These are phyloP conservation scores for Tephrocybe sp. DNA, from an alignment of 768 basidiomycete genomes.

Conservation along the genomic window DNA sequence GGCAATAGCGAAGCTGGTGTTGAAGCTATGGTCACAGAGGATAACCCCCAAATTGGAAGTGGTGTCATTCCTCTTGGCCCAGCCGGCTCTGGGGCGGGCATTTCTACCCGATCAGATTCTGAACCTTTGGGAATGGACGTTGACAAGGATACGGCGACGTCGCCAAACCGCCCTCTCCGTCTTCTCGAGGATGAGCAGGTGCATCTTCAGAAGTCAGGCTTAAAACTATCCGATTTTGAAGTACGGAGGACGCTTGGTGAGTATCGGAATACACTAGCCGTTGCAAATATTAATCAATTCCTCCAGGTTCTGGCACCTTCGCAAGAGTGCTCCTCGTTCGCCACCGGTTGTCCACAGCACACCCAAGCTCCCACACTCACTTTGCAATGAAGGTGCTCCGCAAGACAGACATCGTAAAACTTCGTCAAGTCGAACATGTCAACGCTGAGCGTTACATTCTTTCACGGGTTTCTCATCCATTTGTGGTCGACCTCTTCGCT, in stretches of 20 bases:
- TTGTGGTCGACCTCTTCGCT: constrained; percentile 94
- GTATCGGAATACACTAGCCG: constrained; percentile 19
- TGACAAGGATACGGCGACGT: constrained; percentile 17
- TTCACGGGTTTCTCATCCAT: constrained; percentile 88
- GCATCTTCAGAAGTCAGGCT: constrained; percentile 57
- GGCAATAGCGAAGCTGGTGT: constrained; percentile 42
- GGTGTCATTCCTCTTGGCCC: background rate
- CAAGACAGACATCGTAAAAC: constrained; percentile 81
- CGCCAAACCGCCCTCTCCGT: constrained; percentile 45
- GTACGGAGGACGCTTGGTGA: constrained; percentile 76
- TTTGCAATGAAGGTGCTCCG: constrained; percentile 91
- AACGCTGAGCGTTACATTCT: constrained; percentile 95
- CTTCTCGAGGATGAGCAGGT: constrained; percentile 71
- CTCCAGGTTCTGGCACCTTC: constrained; percentile 91
- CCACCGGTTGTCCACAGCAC: constrained; percentile 51
- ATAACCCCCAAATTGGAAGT: constrained; percentile 34
- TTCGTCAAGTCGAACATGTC: constrained; percentile 97
- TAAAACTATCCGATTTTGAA: constrained; percentile 78
- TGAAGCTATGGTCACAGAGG: constrained; percentile 37
- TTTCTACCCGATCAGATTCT: constrained; percentile 13
- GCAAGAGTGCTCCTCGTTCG: constrained; percentile 90
- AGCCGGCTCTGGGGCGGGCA: constrained; percentile 1
- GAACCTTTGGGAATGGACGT: constrained; percentile 27
- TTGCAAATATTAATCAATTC: constrained; percentile 6
- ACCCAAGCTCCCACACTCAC: constrained; percentile 53